A percentile compares a stretch with the other conserved stretches of the same genome.
phyloP scores from a whole-genome alignment of 2,329 filamentous ascomycete species.

The Diaporthe destruens region DNA sequence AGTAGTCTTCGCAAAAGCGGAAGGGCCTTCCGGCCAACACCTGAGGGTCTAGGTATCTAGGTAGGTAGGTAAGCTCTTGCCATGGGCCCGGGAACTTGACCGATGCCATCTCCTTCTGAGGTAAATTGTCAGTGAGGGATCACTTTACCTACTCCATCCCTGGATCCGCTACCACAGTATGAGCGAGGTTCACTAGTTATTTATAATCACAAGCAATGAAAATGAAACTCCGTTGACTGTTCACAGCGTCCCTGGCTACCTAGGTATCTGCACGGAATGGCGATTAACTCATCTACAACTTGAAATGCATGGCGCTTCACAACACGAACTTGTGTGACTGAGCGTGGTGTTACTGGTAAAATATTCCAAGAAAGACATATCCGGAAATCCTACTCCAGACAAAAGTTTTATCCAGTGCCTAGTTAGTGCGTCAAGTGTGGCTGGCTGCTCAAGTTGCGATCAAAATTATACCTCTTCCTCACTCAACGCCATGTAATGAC shows the following conservation, averaged over 20 bases:
- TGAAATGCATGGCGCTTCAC: neutral
- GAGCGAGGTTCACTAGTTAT: no score
- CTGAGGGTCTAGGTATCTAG: no score
- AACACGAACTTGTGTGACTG: neutral
- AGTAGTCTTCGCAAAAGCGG: neutral
- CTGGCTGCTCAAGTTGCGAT: neutral
- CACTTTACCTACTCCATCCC: neutral
- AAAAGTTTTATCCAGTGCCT: neutral
- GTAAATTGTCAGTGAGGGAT: neutral
- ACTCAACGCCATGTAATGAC: neutral
- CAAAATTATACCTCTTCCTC: neutral
- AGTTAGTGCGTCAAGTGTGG: neutral
- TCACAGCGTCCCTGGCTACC: no score
- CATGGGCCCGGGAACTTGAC: no score
- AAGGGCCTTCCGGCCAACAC: neutral
- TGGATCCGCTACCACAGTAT: no score
- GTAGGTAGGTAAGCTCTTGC: no score
- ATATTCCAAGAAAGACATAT: no score
- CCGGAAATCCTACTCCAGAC: rapidly evolving
- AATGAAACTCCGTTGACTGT: neutral
- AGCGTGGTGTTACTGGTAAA: neutral
- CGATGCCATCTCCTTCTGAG: neutral
- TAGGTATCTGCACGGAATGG: no score
- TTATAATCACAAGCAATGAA: neutral
- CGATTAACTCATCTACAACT: no score